Conservation (phyloP, 1,139 yeast species). For the Diutina sp. region DNA sequence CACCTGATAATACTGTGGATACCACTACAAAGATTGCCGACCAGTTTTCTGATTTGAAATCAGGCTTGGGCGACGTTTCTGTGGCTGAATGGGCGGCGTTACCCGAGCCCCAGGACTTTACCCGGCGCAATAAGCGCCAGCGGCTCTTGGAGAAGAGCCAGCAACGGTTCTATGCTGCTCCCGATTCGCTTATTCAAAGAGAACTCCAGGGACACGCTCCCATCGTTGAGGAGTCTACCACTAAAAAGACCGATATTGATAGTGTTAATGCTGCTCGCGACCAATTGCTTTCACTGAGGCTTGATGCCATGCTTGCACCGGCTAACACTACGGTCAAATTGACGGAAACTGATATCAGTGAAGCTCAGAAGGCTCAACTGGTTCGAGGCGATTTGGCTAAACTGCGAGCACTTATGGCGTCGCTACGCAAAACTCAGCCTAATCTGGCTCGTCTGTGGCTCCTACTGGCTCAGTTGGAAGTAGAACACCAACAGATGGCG, state of each 20-base stretch:
- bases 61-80: constrained; percentile 44
- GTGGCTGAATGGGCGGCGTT: constrained; percentile 67
- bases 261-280: background rate
- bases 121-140: constrained; percentile 63
- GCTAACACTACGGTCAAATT: constrained; percentile 17
- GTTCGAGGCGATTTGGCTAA: constrained; percentile 39
- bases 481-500: constrained; percentile 40
- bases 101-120: constrained; percentile 86
- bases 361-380: background rate
- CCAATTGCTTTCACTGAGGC: constrained; percentile 5
- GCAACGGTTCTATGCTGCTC: constrained; percentile 70
- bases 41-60: constrained; percentile 39
- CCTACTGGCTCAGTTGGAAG: constrained; percentile 74
- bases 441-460: constrained; percentile 75
- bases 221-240: background rate
- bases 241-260: background rate
- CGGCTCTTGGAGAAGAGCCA: constrained; percentile 51
- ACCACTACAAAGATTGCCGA: constrained; percentile 11
- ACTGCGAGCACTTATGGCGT: constrained; percentile 47
- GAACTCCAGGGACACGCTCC: background rate
- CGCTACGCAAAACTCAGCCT: constrained; percentile 66
- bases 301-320: constrained; percentile 4
- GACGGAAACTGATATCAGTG: constrained; percentile 3
- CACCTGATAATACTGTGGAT: constrained; percentile 7
- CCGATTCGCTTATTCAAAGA: constrained; percentile 44